Percentiles rank a stretch among this genome's conserved stretches.
These are phyloP conservation scores for Fonsecaea monophora DNA, from an alignment of 2,329 filamentous ascomycete species.

Conservation along the genomic window DNA sequence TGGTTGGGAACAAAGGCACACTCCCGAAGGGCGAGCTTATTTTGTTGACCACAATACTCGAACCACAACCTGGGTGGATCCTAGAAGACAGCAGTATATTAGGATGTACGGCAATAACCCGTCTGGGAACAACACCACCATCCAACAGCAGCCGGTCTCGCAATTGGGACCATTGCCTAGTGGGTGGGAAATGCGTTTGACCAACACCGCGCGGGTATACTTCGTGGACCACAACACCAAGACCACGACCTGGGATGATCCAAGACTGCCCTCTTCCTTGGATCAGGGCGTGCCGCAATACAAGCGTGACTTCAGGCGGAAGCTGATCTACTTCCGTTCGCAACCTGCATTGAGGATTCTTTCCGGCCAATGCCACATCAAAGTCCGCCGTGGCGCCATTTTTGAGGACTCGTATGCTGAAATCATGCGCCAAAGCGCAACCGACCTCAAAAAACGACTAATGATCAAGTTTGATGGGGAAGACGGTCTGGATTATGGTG, in stretches of 20 bases:
- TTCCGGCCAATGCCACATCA: conserved; percentile 96
- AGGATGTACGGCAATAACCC: conserved; percentile 91
- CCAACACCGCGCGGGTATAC: conserved; percentile 96
- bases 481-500: conserved; percentile 96
- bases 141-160: conserved; percentile 96
- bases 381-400: conserved; percentile 93
- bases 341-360: conserved; percentile 95
- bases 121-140: conserved; percentile 73
- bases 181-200: conserved; percentile 99
- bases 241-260: conserved; percentile 99
- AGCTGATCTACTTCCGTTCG: conserved; percentile 98
- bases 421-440: conserved; percentile 94
- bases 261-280: conserved; percentile 88
- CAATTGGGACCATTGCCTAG: conserved; percentile 94
- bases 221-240: conserved; percentile 99
- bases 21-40: conserved; percentile 91
- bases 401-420: conserved; percentile 99
- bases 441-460: conserved; percentile 93
- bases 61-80: conserved; percentile 98
- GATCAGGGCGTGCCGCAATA: conserved; percentile 99
- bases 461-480: conserved; percentile 99
- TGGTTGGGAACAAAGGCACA: conserved; percentile 95
- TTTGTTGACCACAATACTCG: conserved; percentile 99
- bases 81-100: conserved; percentile 95
- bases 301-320: conserved; percentile 97